A percentile compares a stretch with the other conserved stretches of the same genome.
Evolutionary conservation across 129 eudicot genomes (phyloP).

Genomic region (Arctium lappa): DNA sequence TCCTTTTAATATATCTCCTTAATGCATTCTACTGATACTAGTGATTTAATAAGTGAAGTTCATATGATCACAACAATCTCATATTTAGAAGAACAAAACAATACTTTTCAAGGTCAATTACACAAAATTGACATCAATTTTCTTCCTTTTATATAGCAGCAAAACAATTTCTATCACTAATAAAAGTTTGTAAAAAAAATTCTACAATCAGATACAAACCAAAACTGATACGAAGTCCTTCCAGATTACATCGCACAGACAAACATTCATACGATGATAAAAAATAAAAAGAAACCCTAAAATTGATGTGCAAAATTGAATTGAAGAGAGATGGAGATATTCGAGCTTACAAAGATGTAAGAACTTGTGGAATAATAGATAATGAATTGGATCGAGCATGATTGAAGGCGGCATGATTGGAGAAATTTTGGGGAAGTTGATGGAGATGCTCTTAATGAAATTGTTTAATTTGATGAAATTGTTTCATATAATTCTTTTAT

Average conservation of each 20-base stretch:
- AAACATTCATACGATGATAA: neutral
- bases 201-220: neutral
- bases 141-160: neutral
- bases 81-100: neutral
- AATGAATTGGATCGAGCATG: constrained; percentile 61
- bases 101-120: neutral
- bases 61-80: neutral
- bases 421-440: too few relatives aligned
- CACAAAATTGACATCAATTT: neutral
- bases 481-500: too few relatives aligned
- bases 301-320: neutral
- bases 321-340: neutral
- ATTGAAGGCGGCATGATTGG: constrained; percentile 73
- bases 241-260: neutral
- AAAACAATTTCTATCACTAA: neutral
- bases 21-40: too few relatives aligned
- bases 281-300: neutral
- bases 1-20: neutral
- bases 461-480: too few relatives aligned
- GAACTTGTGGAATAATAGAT: constrained; percentile 72
- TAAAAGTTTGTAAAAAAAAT: neutral
- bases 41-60: neutral
- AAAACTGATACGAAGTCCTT: neutral
- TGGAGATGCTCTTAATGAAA: too few relatives aligned
- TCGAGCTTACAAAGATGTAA: constrained; percentile 63